Conservation (phyloP, 2,329 filamentous ascomycete genomes). For the Rhinocladiella mackenziei region DNA sequence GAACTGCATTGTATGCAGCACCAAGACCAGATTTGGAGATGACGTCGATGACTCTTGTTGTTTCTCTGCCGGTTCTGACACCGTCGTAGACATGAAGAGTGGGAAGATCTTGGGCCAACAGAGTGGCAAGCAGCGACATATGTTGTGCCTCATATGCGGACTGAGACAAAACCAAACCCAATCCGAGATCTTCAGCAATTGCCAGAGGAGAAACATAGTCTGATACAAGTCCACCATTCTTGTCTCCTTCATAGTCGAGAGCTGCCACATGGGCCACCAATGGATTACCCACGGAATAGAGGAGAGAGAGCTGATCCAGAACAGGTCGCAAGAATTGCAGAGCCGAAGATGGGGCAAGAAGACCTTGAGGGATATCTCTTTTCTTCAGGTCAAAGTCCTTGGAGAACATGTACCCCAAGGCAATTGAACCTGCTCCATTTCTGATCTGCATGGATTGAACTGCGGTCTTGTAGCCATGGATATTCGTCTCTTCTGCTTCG, state of each 20-base stretch:
- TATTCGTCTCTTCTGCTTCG: constrained; percentile 66
- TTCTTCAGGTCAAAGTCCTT: constrained; percentile 92
- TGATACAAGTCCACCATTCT: constrained; percentile 68
- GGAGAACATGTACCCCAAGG: constrained; percentile 95
- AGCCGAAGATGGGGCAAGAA: constrained; percentile 80
- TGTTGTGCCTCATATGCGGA: constrained; percentile 92
- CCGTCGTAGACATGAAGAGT: constrained; percentile 87
- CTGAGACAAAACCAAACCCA: constrained; percentile 78
- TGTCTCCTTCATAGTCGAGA: constrained; percentile 70
- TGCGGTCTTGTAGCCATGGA: constrained; percentile 72
- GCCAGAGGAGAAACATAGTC: constrained; percentile 81
- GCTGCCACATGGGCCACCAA: constrained; percentile 91
- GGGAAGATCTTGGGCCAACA: constrained; percentile 73
- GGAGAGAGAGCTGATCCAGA: constrained; percentile 83
- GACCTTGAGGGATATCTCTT: constrained; percentile 83
- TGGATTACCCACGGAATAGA: constrained; percentile 88
- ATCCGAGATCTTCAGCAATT: constrained; percentile 81
- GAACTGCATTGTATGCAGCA: constrained; percentile 64
- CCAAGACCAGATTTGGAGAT: constrained; percentile 67
- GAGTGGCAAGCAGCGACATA: constrained; percentile 83
- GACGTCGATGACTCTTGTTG: constrained; percentile 75
- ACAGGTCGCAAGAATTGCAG: constrained; percentile 75
- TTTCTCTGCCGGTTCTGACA: constrained; percentile 76
- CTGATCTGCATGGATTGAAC: constrained; percentile 81
- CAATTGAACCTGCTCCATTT: constrained; percentile 82